Conservation (phyloP, 2,329 filamentous ascomycete genomes). For the Diaporthe vexans region DNA sequence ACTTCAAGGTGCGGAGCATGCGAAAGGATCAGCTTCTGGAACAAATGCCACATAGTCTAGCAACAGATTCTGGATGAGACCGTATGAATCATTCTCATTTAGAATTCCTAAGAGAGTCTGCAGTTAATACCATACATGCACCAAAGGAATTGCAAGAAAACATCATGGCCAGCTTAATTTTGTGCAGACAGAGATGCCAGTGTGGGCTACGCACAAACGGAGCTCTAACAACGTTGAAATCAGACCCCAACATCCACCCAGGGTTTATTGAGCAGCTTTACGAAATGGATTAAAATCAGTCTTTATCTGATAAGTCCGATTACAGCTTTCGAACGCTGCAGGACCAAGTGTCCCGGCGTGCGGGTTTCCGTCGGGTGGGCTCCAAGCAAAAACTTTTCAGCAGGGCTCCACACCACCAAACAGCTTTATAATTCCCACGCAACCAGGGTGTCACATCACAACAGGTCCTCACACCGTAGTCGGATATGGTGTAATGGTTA, state of each 20-base stretch:
- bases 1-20: neutral
- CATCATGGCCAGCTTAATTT: neutral
- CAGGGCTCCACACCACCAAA: slow-evolving; percentile 13
- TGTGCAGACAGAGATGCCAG: neutral
- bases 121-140: neutral
- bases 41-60: neutral
- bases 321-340: neutral
- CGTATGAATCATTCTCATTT: too few relatives aligned
- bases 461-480: slow-evolving; percentile 31
- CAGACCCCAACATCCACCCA: too few relatives aligned
- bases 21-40: neutral
- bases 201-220: neutral
- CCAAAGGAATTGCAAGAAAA: too few relatives aligned
- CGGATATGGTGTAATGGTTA: slow-evolving; percentile 35
- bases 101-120: neutral
- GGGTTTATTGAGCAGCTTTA: too few relatives aligned
- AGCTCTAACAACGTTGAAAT: too few relatives aligned
- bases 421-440: slow-evolving; percentile 5
- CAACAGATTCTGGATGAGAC: neutral
- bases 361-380: slow-evolving; percentile 12
- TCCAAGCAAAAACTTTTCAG: slow-evolving; percentile 25
- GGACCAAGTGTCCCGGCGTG: neutral
- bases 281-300: too few relatives aligned
- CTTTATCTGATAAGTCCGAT: neutral
- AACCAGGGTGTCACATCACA: neutral